Percentiles rank a stretch among this genome's conserved stretches.
phyloP scores from a whole-genome alignment of 768 basidiomycete genomes.

The Leccinum variicolor region DNA sequence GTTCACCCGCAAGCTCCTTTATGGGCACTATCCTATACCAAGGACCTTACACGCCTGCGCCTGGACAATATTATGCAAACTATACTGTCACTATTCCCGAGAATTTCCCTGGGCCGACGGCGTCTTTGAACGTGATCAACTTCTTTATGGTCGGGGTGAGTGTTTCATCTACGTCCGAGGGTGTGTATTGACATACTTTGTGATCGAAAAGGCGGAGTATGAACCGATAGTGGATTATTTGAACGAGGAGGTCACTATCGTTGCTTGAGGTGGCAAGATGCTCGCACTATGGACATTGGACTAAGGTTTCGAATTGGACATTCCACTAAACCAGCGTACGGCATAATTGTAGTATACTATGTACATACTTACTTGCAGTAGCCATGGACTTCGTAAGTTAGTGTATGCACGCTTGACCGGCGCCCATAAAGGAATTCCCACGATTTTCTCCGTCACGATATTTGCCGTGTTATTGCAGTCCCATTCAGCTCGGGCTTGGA shows the following conservation, averaged over 20 bases:
- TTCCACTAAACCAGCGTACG: not conserved
- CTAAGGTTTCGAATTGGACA: not conserved
- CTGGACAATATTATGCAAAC: slow-evolving; percentile 24
- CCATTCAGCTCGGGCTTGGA: not conserved
- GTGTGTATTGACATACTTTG: not conserved
- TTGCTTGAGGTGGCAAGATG: not conserved
- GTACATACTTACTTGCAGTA: not conserved
- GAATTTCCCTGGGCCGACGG: slow-evolving; percentile 23
- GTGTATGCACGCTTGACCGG: not conserved
- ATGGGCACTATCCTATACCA: slow-evolving; percentile 35
- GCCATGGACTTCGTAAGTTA: not conserved
- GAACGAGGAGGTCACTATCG: slow-evolving; percentile 19
- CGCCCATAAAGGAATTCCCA: slow-evolving; percentile 7
- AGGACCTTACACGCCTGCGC: slow-evolving; percentile 29
- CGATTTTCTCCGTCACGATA: slow-evolving; percentile 10
- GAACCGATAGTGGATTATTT: slow-evolving; percentile 18
- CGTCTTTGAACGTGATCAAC: slow-evolving; percentile 37
- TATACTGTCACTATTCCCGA: slow-evolving; percentile 32
- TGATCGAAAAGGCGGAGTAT: slow-evolving; percentile 8
- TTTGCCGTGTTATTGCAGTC: slow-evolving; percentile 1
- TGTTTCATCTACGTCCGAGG: not conserved
- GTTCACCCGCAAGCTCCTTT: slow-evolving; percentile 19
- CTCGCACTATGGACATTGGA: not conserved
- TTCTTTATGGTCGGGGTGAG: slow-evolving; percentile 40
- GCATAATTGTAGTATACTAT: not conserved